These are phyloP conservation scores for Paracoccidioides lutzii DNA, from an alignment of 2,329 filamentous ascomycete species.

Conservation along the genomic window DNA sequence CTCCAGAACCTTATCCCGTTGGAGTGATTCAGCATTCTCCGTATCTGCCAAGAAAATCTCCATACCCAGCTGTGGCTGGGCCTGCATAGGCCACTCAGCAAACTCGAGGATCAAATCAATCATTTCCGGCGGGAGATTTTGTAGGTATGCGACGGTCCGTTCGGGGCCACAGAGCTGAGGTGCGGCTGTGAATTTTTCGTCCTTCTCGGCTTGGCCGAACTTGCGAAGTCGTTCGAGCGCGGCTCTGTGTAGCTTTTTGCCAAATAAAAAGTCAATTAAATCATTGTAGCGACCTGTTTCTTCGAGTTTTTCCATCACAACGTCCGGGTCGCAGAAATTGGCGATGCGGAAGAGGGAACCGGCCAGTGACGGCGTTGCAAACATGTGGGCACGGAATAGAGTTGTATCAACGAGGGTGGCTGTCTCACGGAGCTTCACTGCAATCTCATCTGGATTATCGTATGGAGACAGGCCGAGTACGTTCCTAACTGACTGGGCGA, in stretches of 20 bases:
- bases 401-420: slow-evolving; percentile 86
- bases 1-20: slow-evolving; percentile 58
- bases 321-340: slow-evolving; percentile 92
- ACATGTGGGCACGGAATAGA: slow-evolving; percentile 91
- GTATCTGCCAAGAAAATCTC: slow-evolving; percentile 88
- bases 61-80: slow-evolving; percentile 65
- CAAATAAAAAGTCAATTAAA: slow-evolving; percentile 93
- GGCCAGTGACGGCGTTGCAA: slow-evolving; percentile 69
- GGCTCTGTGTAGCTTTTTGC: slow-evolving; percentile 82
- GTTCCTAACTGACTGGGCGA: slow-evolving; percentile 33
- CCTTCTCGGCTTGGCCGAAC: slow-evolving; percentile 52
- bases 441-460: slow-evolving; percentile 45
- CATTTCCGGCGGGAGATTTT: slow-evolving; percentile 71
- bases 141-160: slow-evolving; percentile 78
- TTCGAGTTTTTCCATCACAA: slow-evolving; percentile 84
- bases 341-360: slow-evolving; percentile 86
- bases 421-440: slow-evolving; percentile 58
- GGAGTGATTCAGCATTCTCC: slow-evolving; percentile 83
- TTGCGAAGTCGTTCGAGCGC: slow-evolving; percentile 69
- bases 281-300: slow-evolving; percentile 83
- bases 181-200: not conserved
- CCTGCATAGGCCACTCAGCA: slow-evolving; percentile 70
- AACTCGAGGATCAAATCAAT: slow-evolving; percentile 88
- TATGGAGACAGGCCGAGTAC: slow-evolving; percentile 38
- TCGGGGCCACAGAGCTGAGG: slow-evolving; percentile 61